Evolutionary conservation across 495 filamentous ascomycete species (phyloP).

Genomic region (Usnea hakonensis): DNA sequence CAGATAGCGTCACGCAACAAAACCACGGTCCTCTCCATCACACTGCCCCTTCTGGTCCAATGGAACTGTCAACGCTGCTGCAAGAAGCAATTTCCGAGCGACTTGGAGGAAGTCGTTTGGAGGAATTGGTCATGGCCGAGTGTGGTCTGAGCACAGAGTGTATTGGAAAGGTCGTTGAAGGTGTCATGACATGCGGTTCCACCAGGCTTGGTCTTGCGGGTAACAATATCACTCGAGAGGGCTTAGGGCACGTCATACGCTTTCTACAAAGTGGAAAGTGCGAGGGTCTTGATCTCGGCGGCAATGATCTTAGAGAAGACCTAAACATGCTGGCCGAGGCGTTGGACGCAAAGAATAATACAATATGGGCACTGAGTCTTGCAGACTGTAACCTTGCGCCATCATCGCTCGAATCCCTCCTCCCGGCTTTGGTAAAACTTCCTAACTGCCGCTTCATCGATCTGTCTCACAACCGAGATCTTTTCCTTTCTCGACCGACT

Average conservation of each 20-base stretch:
- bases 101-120: slow-evolving; percentile 64
- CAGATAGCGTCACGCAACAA: slow-evolving; percentile 17
- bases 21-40: slow-evolving; percentile 3
- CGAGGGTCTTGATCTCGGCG: slow-evolving; percentile 86
- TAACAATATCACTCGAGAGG: slow-evolving; percentile 65
- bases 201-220: slow-evolving; percentile 73
- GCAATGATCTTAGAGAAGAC: slow-evolving; percentile 70
- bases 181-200: slow-evolving; percentile 63
- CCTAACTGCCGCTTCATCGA: slow-evolving; percentile 82
- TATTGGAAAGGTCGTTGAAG: slow-evolving; percentile 67
- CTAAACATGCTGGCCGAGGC: slow-evolving; percentile 59
- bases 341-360: slow-evolving; percentile 51
- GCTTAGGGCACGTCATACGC: slow-evolving; percentile 63
- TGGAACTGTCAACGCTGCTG: slow-evolving; percentile 53
- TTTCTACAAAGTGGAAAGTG: slow-evolving; percentile 69
- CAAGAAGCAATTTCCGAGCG: slow-evolving; percentile 68
- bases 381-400: slow-evolving; percentile 79
- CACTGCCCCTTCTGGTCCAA: slow-evolving; percentile 5
- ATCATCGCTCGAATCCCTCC: slow-evolving; percentile 59
- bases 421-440: slow-evolving; percentile 65
- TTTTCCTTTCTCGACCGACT: slow-evolving; percentile 69
- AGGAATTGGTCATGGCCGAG: slow-evolving; percentile 76
- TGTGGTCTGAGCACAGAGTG: slow-evolving; percentile 63
- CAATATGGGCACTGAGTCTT: slow-evolving; percentile 74
- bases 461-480: slow-evolving; percentile 74